Conservation (phyloP, 2,329 filamentous ascomycete genomes). For the Dendrostoma leiphaemia region DNA sequence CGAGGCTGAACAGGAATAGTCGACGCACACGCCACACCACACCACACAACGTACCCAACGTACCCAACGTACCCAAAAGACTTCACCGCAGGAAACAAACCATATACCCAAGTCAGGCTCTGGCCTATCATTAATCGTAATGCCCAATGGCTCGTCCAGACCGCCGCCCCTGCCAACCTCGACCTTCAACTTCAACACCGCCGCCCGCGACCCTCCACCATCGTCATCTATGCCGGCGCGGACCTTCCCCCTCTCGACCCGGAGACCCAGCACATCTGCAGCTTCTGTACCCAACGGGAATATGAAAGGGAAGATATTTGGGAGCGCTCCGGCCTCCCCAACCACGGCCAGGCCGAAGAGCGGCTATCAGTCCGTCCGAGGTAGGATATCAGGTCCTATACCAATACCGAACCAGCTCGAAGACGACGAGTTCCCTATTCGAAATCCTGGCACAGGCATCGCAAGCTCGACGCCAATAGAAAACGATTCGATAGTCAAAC, state of each 20-base stretch:
- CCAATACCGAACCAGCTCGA: slow-evolving; percentile 48
- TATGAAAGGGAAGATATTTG: slow-evolving; percentile 19
- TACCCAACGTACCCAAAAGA: slow-evolving; percentile 21
- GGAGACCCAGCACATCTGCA: slow-evolving; percentile 5
- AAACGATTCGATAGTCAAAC: slow-evolving; percentile 7
- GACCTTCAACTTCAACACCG: slow-evolving; percentile 12
- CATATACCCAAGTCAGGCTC: slow-evolving; percentile 20
- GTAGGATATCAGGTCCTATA: slow-evolving; percentile 61
- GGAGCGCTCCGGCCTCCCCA: slow-evolving; percentile 22
- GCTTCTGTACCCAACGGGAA: not conserved
- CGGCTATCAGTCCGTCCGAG: slow-evolving; percentile 49
- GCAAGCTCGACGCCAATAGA: slow-evolving; percentile 30
- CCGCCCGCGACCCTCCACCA: slow-evolving; percentile 1
- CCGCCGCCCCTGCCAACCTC: slow-evolving; percentile 21
- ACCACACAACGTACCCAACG: no score
- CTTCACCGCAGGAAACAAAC: slow-evolving; percentile 23
- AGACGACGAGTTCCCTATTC: slow-evolving; percentile 54
- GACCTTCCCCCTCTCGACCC: slow-evolving; percentile 1
- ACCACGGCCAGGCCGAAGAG: slow-evolving; percentile 39
- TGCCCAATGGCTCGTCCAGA: slow-evolving; percentile 26
- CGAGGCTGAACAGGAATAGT: slow-evolving; percentile 19
- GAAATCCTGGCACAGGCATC: slow-evolving; percentile 39
- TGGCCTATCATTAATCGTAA: slow-evolving; percentile 16
- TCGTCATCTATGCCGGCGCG: slow-evolving; percentile 9
- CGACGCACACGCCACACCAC: slow-evolving; percentile 5